Percentiles rank a stretch among this genome's conserved stretches.
phyloP scores from a whole-genome alignment of 2,329 filamentous ascomycete species.

The Talaromyces amestolkiae region DNA sequence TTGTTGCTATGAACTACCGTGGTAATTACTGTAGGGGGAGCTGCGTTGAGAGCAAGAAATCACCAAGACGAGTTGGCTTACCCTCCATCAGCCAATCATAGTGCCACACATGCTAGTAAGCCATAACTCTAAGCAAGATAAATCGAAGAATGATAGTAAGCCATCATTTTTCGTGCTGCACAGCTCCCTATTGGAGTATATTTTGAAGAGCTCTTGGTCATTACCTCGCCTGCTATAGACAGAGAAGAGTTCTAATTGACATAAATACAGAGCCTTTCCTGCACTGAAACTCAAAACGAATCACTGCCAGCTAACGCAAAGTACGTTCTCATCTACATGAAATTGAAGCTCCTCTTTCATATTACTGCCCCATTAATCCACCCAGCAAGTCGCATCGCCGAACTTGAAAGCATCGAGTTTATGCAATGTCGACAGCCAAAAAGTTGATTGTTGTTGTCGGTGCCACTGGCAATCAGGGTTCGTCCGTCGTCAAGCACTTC shows the following conservation, averaged over 20 bases:
- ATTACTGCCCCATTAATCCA: neutral
- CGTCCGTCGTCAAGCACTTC: slow-evolving; percentile 26
- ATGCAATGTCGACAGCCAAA: neutral
- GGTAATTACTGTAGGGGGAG: neutral
- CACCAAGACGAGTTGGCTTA: neutral
- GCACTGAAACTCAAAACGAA: neutral
- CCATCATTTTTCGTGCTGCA: neutral
- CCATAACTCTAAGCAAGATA: neutral
- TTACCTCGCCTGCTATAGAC: neutral
- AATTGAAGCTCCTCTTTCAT: neutral
- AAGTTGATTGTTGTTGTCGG: slow-evolving; percentile 39
- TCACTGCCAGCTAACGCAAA: neutral
- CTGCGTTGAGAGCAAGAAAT: neutral
- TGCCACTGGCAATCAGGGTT: slow-evolving; percentile 36
- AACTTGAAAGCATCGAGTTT: neutral
- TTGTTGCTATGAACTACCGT: neutral
- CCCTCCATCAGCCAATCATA: neutral
- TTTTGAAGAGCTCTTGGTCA: neutral
- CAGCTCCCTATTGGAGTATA: neutral
- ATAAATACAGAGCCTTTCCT: neutral
- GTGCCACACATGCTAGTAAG: neutral
- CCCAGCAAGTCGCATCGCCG: too few species aligned
- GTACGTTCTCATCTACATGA: neutral
- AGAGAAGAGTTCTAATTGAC: neutral
- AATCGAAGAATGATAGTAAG: neutral